Conservation (phyloP, 352 stramenopile species). For the Halophytophthora polymorphica region DNA sequence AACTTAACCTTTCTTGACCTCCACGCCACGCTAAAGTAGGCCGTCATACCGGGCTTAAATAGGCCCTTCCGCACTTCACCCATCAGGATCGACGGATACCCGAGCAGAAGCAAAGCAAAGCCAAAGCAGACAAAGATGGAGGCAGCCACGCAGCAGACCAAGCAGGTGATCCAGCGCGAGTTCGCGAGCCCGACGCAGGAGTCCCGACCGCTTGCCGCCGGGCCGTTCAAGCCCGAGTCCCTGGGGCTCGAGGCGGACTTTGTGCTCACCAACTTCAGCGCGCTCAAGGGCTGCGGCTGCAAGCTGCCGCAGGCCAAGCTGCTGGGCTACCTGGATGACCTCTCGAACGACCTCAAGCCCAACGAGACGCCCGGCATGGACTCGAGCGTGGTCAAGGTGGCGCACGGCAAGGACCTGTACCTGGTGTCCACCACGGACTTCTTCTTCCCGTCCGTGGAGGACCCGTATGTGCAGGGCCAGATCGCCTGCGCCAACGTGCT, state of each 20-base stretch:
- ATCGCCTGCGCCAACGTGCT: conserved; percentile 95
- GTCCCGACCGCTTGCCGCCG: background rate
- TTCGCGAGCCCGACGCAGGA: conserved; percentile 19
- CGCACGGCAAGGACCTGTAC: conserved; percentile 80
- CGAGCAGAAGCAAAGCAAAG: too few relatives aligned
- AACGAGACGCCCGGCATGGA: conserved; percentile 91
- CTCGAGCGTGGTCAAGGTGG: conserved; percentile 89
- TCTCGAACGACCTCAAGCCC: conserved; percentile 89
- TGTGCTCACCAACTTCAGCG: conserved; percentile 79
- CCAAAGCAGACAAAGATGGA: conserved; percentile 33
- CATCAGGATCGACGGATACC: too few relatives aligned
- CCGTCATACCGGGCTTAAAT: too few relatives aligned
- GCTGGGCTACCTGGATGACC: conserved; percentile 87
- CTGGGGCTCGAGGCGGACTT: conserved; percentile 77
- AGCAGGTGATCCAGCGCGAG: conserved; percentile 62
- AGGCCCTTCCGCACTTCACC: too few relatives aligned
- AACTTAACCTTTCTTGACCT: too few relatives aligned
- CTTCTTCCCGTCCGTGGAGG: conserved; percentile 94
- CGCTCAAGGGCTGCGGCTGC: conserved; percentile 95
- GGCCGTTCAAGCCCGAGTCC: conserved; percentile 49
- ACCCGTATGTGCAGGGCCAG: conserved; percentile 90
- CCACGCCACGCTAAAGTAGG: too few relatives aligned
- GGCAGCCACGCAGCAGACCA: conserved; percentile 42
- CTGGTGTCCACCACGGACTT: conserved; percentile 94
- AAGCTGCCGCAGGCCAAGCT: conserved; percentile 94